Percentiles rank a stretch among this genome's conserved stretches.
Evolutionary conservation across 352 stramenopile genomes (phyloP).

Genomic region (Pythium rishiriense): DNA sequence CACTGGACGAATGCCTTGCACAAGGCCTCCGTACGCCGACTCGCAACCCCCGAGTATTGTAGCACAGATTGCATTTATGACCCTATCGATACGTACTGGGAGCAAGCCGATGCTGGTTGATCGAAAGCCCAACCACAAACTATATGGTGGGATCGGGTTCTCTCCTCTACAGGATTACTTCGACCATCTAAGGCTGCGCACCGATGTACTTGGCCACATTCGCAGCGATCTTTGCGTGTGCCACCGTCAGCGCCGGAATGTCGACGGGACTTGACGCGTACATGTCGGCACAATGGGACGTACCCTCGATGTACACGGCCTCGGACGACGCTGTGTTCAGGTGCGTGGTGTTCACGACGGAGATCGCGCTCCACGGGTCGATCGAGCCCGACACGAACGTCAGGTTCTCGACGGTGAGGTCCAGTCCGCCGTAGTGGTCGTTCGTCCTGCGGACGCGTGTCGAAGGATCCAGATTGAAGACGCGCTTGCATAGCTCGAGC

Average conservation of each 20-base stretch:
- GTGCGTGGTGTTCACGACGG: slow-evolving; percentile 63
- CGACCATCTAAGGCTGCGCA: not conserved
- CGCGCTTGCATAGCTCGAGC: slow-evolving; percentile 74
- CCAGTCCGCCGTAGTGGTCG: slow-evolving; percentile 65
- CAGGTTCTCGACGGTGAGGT: slow-evolving; percentile 71
- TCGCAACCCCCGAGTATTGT: too few relatives aligned
- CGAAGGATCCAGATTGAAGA: slow-evolving; percentile 62
- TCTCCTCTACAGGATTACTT: too few relatives aligned
- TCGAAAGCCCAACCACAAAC: too few relatives aligned
- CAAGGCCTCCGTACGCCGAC: too few relatives aligned
- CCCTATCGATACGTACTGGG: too few relatives aligned
- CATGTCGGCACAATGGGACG: slow-evolving; percentile 78
- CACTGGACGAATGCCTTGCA: too few relatives aligned
- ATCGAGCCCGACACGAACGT: slow-evolving; percentile 80
- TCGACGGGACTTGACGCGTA: slow-evolving; percentile 63
- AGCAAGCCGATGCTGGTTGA: too few relatives aligned
- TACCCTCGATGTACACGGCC: slow-evolving; percentile 78
- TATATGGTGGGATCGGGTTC: too few relatives aligned
- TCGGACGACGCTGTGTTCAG: slow-evolving; percentile 50
- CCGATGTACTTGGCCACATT: slow-evolving; percentile 45
- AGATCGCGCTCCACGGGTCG: slow-evolving; percentile 83
- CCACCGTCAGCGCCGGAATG: slow-evolving; percentile 52
- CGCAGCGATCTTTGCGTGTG: slow-evolving; percentile 57
- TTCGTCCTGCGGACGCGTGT: slow-evolving; percentile 66
- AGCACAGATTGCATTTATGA: too few relatives aligned